These are phyloP conservation scores for Rhynchosporium secalis DNA, from an alignment of 2,329 filamentous ascomycete genomes.

Conservation along the genomic window DNA sequence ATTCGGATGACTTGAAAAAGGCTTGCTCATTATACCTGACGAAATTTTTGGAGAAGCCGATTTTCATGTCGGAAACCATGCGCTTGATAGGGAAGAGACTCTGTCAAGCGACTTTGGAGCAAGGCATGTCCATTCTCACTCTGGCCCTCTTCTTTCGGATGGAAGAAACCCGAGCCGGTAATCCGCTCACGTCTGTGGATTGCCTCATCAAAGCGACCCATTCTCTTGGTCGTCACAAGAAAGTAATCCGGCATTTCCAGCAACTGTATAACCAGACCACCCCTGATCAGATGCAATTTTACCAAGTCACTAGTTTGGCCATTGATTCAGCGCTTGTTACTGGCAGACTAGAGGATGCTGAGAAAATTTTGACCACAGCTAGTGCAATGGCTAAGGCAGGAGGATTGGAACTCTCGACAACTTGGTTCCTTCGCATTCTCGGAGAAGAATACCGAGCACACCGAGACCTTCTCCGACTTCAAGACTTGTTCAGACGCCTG, in stretches of 20 bases:
- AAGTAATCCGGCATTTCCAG: slow-evolving; percentile 26
- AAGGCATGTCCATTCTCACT: slow-evolving; percentile 29
- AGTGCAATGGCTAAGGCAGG: slow-evolving; percentile 28
- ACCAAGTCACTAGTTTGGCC: slow-evolving; percentile 23
- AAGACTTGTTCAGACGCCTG: slow-evolving; percentile 33
- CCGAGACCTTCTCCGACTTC: slow-evolving; percentile 30
- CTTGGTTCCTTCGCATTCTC: slow-evolving; percentile 34
- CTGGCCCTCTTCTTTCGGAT: slow-evolving; percentile 31
- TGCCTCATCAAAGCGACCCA: slow-evolving; percentile 32
- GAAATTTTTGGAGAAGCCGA: slow-evolving; percentile 29
- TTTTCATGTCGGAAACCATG: slow-evolving; percentile 18
- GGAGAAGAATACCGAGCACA: slow-evolving; percentile 34
- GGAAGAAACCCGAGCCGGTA: slow-evolving; percentile 18
- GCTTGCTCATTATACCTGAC: slow-evolving; percentile 34
- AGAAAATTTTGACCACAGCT: slow-evolving; percentile 31
- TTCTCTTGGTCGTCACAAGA: slow-evolving; percentile 26
- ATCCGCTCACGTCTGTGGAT: slow-evolving; percentile 11
- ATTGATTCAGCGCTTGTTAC: slow-evolving; percentile 31
- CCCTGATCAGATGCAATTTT: slow-evolving; percentile 29
- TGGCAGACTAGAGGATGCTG: slow-evolving; percentile 25
- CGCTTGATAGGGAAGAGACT: slow-evolving; percentile 28
- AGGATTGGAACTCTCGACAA: slow-evolving; percentile 28
- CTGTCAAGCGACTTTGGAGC: slow-evolving; percentile 27
- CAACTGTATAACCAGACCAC: slow-evolving; percentile 25
- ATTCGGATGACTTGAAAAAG: slow-evolving; percentile 25